phyloP scores from a whole-genome alignment of 2,329 filamentous ascomycete genomes.

The Didymella lethalis region DNA sequence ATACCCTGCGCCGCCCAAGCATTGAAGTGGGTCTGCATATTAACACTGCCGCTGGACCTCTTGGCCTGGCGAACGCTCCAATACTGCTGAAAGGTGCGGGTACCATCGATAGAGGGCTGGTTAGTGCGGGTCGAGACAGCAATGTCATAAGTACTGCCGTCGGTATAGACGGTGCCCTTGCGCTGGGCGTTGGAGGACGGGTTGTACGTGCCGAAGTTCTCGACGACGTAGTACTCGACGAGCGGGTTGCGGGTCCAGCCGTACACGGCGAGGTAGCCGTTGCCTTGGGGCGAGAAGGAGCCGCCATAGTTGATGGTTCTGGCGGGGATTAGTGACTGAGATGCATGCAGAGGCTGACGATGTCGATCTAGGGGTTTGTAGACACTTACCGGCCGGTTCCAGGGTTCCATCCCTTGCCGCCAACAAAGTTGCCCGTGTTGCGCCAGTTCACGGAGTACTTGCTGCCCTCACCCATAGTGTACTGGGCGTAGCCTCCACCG shows the following conservation, averaged over 20 bases:
- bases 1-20: slow-evolving; percentile 37
- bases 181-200: slow-evolving; percentile 54
- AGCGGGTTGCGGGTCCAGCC: slow-evolving; percentile 63
- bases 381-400: slow-evolving; percentile 56
- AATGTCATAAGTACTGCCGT: slow-evolving; percentile 62
- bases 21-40: slow-evolving; percentile 40
- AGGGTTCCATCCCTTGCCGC: slow-evolving; percentile 42
- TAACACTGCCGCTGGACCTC: slow-evolving; percentile 55
- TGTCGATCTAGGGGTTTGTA: neutral
- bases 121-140: slow-evolving; percentile 59
- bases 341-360: neutral
- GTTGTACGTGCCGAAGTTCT: slow-evolving; percentile 58
- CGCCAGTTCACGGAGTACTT: slow-evolving; percentile 36
- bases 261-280: slow-evolving; percentile 56
- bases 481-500: slow-evolving; percentile 43
- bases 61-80: slow-evolving; percentile 61
- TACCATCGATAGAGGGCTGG: slow-evolving; percentile 62
- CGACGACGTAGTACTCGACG: slow-evolving; percentile 66
- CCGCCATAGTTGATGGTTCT: slow-evolving; percentile 32
- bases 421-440: slow-evolving; percentile 38
- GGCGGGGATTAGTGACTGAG: neutral
- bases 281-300: slow-evolving; percentile 33
- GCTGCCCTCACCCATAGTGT: slow-evolving; percentile 33
- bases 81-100: slow-evolving; percentile 62
- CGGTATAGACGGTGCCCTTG: slow-evolving; percentile 60